Evolutionary conservation across 2,329 filamentous ascomycete genomes (phyloP).

Genomic region (Aureobasidium lini): DNA sequence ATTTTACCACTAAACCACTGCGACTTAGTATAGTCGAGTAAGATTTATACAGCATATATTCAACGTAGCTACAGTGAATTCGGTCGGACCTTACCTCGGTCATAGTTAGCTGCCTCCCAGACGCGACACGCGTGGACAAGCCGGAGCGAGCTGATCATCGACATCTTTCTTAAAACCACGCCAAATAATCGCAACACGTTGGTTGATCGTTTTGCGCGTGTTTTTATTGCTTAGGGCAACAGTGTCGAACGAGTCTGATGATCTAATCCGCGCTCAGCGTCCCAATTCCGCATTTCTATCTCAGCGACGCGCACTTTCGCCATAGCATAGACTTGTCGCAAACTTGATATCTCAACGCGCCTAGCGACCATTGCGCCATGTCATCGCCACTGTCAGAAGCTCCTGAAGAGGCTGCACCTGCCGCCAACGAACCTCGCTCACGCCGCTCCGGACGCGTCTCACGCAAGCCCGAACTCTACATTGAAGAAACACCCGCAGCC

Average conservation of each 20-base stretch:
- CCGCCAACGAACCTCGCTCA: conserved; percentile 12
- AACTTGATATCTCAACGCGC: conserved; percentile 1
- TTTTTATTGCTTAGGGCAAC: background rate
- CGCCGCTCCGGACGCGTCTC: conserved; percentile 18
- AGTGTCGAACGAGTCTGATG: background rate
- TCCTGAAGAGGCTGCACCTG: background rate
- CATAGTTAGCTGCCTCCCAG: background rate
- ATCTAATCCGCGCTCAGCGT: background rate
- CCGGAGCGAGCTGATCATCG: background rate
- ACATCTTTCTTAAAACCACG: background rate
- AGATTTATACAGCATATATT: background rate
- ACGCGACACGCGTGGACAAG: conserved; percentile 3
- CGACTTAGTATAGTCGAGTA: background rate
- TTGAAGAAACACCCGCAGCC: conserved; percentile 1
- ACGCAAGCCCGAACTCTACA: conserved; percentile 16
- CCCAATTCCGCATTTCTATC: background rate
- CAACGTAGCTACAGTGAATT: background rate
- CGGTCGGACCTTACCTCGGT: background rate
- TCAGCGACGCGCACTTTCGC: background rate
- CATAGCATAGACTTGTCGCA: conserved; percentile 1
- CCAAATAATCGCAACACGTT: background rate
- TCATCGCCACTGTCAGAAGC: conserved; percentile 6
- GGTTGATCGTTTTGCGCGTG: background rate
- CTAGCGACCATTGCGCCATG: background rate
- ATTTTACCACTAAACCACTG: conserved; percentile 15